Evolutionary conservation across 2,329 filamentous ascomycete species (phyloP), one percentile per base, ranked within the genome.

Genomic region (Leptoxyphium fumago): DNA sequence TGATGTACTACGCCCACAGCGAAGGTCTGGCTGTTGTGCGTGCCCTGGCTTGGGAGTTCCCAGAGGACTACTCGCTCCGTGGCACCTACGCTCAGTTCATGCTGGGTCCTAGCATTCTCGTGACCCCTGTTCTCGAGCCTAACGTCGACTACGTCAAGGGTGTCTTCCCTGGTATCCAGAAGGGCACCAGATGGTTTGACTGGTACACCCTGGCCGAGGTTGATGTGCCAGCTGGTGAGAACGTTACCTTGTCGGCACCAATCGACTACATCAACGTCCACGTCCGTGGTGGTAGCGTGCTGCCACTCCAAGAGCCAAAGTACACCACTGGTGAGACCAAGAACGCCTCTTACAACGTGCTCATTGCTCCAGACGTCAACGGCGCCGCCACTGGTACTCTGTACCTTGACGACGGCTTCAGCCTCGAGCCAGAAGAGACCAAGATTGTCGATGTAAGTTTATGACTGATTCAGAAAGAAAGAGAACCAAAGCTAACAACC

Each of bases 341-440:
- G 10, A 42, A 46, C 34, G 50, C 50, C 32, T 48, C 48, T 4
- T 50, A 47, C 46, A 44, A 38, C 38, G 14, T 54, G 7, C 47
- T 50, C 14, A 46, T 56, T 9, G 49, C 50, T 10, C 53, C 45
- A 13, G 46, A 48, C 34, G 50, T 55, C 1, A 53, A 68, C 10
- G 74, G 75, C 1, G 57, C 58, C 2, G 80, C 82, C 0, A 62
- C 52, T 2, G 82, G 82, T 0, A 58, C 64, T 10, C 59, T 87
- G 29, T 86, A 86, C 53, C 57, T 86, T 5, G 84, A 88, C 52
- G 84, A 89, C 52, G 83, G 84, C 1, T 80, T 80, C 62, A 82
- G 77, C 44, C 46, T 85, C 7, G 53, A 61, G 29, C 79, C 74
- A 0, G 65, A 71, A 10, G 65, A 68, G 0, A 78, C 71, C 0